phyloP scores from a whole-genome alignment of 352 stramenopile genomes.

The Globisporangium carolinianum region DNA sequence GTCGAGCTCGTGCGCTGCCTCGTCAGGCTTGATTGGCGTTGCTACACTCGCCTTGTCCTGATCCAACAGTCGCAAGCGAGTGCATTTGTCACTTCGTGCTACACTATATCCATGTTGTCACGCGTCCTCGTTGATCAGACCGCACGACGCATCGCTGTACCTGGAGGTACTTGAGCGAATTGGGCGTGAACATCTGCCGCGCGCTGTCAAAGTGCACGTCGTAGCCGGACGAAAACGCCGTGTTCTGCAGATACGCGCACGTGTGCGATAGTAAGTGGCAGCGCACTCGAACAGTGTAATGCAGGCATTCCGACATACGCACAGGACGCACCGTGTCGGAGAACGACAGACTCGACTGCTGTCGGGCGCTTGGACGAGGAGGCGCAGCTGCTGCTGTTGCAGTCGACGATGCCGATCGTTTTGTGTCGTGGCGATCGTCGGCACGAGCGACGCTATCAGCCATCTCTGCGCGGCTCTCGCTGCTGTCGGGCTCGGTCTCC shows the following conservation, averaged over 20 bases:
- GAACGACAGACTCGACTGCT: constrained; percentile 15
- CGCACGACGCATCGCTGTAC: constrained; percentile 10
- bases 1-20: constrained; percentile 5
- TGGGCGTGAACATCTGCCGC: constrained; percentile 50
- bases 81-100: not conserved
- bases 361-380: not conserved
- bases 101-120: not conserved
- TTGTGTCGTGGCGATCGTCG: too few relatives aligned
- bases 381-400: not conserved
- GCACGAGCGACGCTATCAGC: too few relatives aligned
- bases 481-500: not conserved
- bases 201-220: constrained; percentile 58
- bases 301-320: not conserved
- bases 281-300: not conserved
- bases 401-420: not conserved
- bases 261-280: not conserved
- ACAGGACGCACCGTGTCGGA: constrained; percentile 21
- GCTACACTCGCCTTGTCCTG: constrained; percentile 9
- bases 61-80: not conserved
- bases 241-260: constrained; percentile 18
- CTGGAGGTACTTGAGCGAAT: constrained; percentile 67
- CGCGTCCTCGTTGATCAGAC: too few relatives aligned
- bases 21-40: constrained; percentile 2
- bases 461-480: too few relatives aligned
- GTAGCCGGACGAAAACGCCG: constrained; percentile 55